Evolutionary conservation across 805 yeast species (phyloP), one percentile per base, ranked within the genome.

Genomic region (Ogataea zsoltii): DNA sequence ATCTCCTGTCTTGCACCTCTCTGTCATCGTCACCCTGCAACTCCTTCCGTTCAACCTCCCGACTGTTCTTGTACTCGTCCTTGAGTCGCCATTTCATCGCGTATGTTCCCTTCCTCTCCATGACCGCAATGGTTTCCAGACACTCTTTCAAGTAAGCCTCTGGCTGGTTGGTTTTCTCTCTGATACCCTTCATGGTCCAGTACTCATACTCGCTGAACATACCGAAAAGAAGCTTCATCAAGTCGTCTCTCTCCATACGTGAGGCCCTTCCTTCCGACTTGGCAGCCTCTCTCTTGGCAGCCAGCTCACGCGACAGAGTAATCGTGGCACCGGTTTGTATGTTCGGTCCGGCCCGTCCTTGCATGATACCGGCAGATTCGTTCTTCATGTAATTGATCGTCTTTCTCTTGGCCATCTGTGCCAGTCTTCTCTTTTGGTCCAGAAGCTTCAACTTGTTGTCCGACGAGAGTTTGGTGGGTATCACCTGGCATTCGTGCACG

Each of bases 81-180:
- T 86, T 88, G 60, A 94, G 72, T 47, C 90, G 84, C 68, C 91
- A 94, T 68, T 88, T 91, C 62, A 90, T 77, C 1, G 97, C 96
- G 63, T 92, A 92, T 1, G 99, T 97, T 13, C 99, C 99, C 63
- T 89, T 89, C 64, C 92, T 90, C 57, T 88, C 91, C 61, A 94
- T 75, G 26, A 80, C 77, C 1, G 98, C 98, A 60, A 94, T 88
- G 38, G 85, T 80, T 50, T 92, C 99, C 39, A 94, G 71, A 46
- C 94, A 87, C 62, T 91, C 97, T 62, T 91, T 89, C 52, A 94
- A 72, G 64, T 88, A 95, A 16, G 84, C 84, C 63, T 94, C 99
- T 1, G 99, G 99, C 72, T 94, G 99, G 58, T 85, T 83, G 2
- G 97, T 90, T 55, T 96, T 79, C 63, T 94, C 99, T 60, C 89